Percentiles rank a stretch among this genome's conserved stretches.
phyloP scores from a whole-genome alignment of 306 rosid species.

The Sesbania bispinosa region DNA sequence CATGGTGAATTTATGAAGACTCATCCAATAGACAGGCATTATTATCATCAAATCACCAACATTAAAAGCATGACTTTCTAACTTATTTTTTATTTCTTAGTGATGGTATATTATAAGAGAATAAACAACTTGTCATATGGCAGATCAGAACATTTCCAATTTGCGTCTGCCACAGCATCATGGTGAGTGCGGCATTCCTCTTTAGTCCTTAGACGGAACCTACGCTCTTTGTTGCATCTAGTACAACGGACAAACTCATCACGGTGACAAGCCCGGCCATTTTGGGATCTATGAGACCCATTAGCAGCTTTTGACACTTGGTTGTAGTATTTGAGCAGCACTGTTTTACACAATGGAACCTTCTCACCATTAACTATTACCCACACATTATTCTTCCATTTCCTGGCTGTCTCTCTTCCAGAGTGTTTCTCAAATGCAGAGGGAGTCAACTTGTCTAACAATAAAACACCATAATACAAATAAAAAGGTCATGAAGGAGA shows the following conservation, averaged over 20 bases:
- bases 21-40: background rate
- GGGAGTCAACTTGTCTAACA: constrained; percentile 76
- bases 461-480: constrained; percentile 14
- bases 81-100: background rate
- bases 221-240: constrained; percentile 77
- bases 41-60: background rate
- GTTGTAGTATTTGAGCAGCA: constrained; percentile 90
- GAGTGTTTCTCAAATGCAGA: constrained; percentile 98
- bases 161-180: constrained; percentile 75
- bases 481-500: constrained; percentile 21
- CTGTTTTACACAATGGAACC: constrained; percentile 81
- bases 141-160: constrained; percentile 85
- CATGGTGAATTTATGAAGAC: background rate
- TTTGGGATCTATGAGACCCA: constrained; percentile 62
- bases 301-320: constrained; percentile 59
- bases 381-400: constrained; percentile 98
- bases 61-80: constrained; percentile 1
- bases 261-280: constrained; percentile 73
- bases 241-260: constrained; percentile 85
- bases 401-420: constrained; percentile 93
- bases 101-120: background rate
- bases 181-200: constrained; percentile 91
- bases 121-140: constrained; percentile 79
- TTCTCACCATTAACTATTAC: constrained; percentile 86
- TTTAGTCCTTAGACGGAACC: constrained; percentile 85